phyloP scores from a whole-genome alignment of 2,329 filamentous ascomycete species.

The Aspergillus alliaceus region DNA sequence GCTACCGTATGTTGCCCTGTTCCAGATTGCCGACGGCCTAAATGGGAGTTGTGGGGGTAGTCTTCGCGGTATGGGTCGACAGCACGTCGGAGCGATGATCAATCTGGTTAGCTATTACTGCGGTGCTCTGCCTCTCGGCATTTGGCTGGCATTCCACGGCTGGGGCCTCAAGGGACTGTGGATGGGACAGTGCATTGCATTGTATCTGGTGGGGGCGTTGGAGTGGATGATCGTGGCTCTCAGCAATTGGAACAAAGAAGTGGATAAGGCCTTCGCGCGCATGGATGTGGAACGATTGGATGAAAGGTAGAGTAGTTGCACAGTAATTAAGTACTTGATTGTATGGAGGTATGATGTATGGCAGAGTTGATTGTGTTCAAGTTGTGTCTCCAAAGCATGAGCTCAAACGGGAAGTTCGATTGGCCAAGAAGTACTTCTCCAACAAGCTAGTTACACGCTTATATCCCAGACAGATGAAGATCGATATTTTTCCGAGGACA shows the following conservation, averaged over 20 bases:
- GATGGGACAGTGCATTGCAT: conserved; percentile 77
- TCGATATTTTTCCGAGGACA: background rate
- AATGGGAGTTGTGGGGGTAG: conserved; percentile 83
- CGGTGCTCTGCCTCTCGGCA: conserved; percentile 75
- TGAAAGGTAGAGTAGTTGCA: background rate
- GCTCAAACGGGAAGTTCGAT: too few species aligned
- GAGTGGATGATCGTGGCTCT: conserved; percentile 79
- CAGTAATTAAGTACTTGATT: background rate
- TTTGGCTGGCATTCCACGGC: conserved; percentile 81
- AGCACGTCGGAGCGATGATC: conserved; percentile 79
- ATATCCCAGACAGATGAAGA: background rate
- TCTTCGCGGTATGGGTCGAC: conserved; percentile 78
- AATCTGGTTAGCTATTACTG: conserved; percentile 84
- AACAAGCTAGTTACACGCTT: background rate
- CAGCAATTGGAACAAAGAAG: conserved; percentile 75
- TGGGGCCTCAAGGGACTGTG: conserved; percentile 80
- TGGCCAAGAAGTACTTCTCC: background rate
- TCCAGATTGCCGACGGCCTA: conserved; percentile 85
- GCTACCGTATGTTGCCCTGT: conserved; percentile 82
- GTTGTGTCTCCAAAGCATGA: too few species aligned
- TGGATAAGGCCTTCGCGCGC: conserved; percentile 67
- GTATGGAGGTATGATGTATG: background rate
- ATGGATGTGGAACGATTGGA: conserved; percentile 56
- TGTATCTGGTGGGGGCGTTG: conserved; percentile 74
- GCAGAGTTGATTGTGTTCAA: background rate